Conservation (phyloP, 768 basidiomycete species). For the Paxillus ammoniavirescens region DNA sequence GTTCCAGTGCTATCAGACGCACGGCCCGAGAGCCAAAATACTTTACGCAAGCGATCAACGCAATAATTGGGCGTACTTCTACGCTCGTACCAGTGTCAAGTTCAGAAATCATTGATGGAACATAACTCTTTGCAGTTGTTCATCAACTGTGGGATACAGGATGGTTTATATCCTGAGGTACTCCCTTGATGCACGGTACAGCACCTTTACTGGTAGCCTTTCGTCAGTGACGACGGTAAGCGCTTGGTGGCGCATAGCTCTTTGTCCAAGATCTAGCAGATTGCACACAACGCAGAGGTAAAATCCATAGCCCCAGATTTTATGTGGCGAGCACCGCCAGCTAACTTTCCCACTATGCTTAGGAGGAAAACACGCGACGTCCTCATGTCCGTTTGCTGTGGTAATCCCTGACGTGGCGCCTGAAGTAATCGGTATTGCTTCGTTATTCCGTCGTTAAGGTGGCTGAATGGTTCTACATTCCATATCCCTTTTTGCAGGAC, state of each 20-base stretch:
- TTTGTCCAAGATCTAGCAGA: constrained; percentile 18
- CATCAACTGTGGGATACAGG: background rate
- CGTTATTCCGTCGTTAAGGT: constrained; percentile 2
- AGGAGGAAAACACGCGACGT: constrained; percentile 20
- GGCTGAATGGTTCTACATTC: constrained; percentile 15
- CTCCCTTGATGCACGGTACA: no score
- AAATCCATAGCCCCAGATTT: constrained; percentile 20
- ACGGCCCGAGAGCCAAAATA: constrained; percentile 1
- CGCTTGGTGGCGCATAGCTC: background rate
- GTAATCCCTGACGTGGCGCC: constrained; percentile 9
- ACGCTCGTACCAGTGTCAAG: background rate
- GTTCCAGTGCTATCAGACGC: background rate
- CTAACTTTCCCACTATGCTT: background rate
- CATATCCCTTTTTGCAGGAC: constrained; percentile 1
- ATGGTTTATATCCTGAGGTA: no score
- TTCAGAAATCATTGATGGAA: background rate
- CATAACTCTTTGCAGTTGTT: background rate
- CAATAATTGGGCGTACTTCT: background rate
- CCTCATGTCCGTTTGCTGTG: constrained; percentile 26
- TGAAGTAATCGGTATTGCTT: constrained; percentile 1
- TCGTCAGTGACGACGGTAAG: background rate
- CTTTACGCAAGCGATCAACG: background rate
- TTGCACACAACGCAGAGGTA: constrained; percentile 12
- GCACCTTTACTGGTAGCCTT: background rate
- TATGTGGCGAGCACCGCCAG: constrained; percentile 14